A percentile compares a stretch with the other conserved stretches of the same genome.
phyloP scores from a whole-genome alignment of 2,329 filamentous ascomycete species.

The Arthrobotrys megalospora region DNA sequence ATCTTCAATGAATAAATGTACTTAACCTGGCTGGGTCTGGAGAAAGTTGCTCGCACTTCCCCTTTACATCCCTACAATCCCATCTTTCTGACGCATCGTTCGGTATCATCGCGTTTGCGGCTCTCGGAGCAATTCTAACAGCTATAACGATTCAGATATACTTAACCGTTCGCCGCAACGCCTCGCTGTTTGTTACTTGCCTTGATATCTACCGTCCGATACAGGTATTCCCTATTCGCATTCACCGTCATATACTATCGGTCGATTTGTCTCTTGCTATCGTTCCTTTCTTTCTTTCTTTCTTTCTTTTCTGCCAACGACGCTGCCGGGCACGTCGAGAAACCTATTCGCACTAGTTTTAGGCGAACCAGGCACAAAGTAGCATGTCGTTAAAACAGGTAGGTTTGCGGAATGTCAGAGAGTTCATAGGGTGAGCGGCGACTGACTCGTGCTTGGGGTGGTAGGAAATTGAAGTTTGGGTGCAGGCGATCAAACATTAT shows the following conservation, averaged over 20 bases:
- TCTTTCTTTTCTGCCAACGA: not conserved
- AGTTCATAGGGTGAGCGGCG: not conserved
- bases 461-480: conserved; percentile 99
- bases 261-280: not conserved
- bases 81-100: not conserved
- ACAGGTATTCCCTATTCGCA: not conserved
- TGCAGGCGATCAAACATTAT: conserved; percentile 88
- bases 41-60: not conserved
- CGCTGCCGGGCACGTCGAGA: conserved; percentile 40
- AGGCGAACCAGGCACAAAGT: not conserved
- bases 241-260: not conserved
- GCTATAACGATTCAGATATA: not conserved
- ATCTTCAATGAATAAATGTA: conserved; percentile 5
- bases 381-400: conserved; percentile 76
- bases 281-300: no score
- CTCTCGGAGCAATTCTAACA: conserved; percentile 1
- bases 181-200: not conserved
- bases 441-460: not conserved
- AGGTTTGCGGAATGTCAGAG: conserved; percentile 63
- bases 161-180: not conserved
- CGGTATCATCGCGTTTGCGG: not conserved
- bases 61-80: conserved; percentile 2
- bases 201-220: not conserved
- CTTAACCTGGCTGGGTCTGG: conserved; percentile 13
- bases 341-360: not conserved